Percentiles rank a stretch among this genome's conserved stretches.
Evolutionary conservation across 1,284 basidiomycete species (phyloP).

Genomic region (Heimioporus punctisporus): DNA sequence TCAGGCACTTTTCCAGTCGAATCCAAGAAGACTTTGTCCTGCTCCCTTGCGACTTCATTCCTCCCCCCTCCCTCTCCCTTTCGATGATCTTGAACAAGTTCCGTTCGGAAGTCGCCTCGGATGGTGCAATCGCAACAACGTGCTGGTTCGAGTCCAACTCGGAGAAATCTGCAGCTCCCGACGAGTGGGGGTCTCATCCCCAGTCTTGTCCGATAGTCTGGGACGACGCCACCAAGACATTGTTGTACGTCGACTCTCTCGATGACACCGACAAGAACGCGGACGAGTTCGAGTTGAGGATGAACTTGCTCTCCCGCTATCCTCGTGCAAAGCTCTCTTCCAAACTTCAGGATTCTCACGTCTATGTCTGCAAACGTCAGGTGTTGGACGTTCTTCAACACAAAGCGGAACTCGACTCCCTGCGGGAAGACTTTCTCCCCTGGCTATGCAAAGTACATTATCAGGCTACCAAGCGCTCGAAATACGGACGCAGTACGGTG

Average conservation of each 20-base stretch:
- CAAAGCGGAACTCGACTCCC: constrained; percentile 73
- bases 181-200: constrained; percentile 63
- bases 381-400: constrained; percentile 75
- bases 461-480: constrained; percentile 56
- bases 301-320: constrained; percentile 75
- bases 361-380: constrained; percentile 83
- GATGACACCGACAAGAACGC: constrained; percentile 68
- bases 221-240: constrained; percentile 64
- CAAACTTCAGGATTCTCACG: constrained; percentile 82
- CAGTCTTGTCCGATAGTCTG: constrained; percentile 58
- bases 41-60: constrained; percentile 91
- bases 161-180: constrained; percentile 57
- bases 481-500: constrained; percentile 55
- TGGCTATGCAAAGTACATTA: constrained; percentile 90
- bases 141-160: constrained; percentile 72
- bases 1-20: constrained; percentile 68
- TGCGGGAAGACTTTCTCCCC: constrained; percentile 87
- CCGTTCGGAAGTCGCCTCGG: constrained; percentile 63
- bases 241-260: constrained; percentile 71
- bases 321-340: constrained; percentile 75
- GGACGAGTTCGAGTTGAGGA: constrained; percentile 74
- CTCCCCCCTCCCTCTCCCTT: constrained; percentile 74
- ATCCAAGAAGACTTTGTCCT: constrained; percentile 86
- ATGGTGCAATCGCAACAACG: constrained; percentile 74
- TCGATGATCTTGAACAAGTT: constrained; percentile 81